Evolutionary conservation across 2,329 filamentous ascomycete genomes (phyloP).

Genomic region (Colletotrichum theobromicola): DNA sequence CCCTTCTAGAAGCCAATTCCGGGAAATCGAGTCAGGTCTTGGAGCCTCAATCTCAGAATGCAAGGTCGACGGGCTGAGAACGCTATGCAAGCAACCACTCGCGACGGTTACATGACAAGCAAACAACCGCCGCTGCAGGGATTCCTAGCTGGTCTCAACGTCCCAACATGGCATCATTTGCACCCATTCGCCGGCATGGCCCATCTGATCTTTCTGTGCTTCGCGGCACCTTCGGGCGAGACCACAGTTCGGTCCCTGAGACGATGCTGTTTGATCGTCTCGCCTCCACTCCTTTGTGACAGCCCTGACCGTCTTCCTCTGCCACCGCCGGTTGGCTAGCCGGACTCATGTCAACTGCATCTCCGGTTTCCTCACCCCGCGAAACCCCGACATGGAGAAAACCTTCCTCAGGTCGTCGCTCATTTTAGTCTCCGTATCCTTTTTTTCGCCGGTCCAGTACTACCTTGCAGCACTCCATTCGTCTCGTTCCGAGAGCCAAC

Average conservation of each 20-base stretch:
- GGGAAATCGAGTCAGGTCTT: background rate
- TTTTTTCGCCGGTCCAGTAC: background rate
- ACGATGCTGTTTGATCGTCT: constrained; percentile 15
- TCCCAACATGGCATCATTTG: background rate
- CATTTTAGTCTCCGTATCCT: background rate
- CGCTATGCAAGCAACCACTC: background rate
- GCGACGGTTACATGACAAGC: background rate
- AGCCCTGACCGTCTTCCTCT: background rate
- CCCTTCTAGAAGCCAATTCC: background rate
- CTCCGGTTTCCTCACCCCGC: background rate
- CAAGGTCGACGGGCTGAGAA: background rate
- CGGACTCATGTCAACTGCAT: background rate
- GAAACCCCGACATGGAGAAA: background rate
- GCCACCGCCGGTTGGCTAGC: background rate
- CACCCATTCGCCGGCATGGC: background rate
- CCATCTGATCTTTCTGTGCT: background rate
- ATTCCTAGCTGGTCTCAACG: background rate
- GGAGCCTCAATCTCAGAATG: background rate
- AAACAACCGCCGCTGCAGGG: background rate
- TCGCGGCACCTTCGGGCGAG: background rate
- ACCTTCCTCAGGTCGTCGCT: background rate
- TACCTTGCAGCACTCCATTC: background rate
- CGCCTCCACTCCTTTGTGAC: background rate
- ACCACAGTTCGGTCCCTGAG: constrained; percentile 5
- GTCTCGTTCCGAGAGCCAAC: background rate